Evolutionary conservation across 1,284 basidiomycete species (phyloP).

Genomic region (Anthracocystis panici-leucophaei): DNA sequence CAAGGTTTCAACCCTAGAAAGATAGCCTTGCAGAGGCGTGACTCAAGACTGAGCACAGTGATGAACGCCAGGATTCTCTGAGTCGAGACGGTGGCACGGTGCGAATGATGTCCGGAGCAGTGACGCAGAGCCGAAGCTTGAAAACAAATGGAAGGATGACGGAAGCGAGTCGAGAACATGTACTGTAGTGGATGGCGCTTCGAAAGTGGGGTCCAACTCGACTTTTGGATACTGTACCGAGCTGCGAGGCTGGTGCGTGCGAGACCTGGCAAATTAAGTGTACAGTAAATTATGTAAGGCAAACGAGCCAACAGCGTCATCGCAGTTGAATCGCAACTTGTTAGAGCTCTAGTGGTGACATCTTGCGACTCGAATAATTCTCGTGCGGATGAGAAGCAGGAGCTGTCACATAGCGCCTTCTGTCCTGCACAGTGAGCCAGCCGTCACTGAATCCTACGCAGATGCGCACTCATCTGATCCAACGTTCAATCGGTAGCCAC

Average conservation of each 20-base stretch:
- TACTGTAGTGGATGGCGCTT: not conserved
- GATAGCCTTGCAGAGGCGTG: not conserved
- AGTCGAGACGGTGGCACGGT: not conserved
- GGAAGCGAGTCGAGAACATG: not conserved
- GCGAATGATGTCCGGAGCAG: not conserved
- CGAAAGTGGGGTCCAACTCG: slow-evolving; percentile 9
- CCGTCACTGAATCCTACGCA: too few relatives aligned
- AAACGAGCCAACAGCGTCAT: not conserved
- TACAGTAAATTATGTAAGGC: too few relatives aligned
- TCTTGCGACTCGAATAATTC: too few relatives aligned
- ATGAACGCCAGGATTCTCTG: not conserved
- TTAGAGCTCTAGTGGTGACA: not conserved
- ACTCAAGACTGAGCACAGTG: not conserved
- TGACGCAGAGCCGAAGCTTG: not conserved
- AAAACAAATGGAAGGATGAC: too few relatives aligned
- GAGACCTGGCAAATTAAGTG: not conserved
- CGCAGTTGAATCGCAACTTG: not conserved
- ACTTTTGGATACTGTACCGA: not conserved
- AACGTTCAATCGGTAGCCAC: too few relatives aligned
- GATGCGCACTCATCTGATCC: too few relatives aligned
- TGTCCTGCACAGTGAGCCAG: too few relatives aligned
- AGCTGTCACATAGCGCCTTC: too few relatives aligned
- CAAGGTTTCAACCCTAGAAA: too few relatives aligned
- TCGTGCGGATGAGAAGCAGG: too few relatives aligned
- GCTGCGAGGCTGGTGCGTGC: slow-evolving; percentile 5